A percentile compares a stretch with the other conserved stretches of the same genome.
Evolutionary conservation across 1,139 yeast species (phyloP).

Genomic region (Ogataea hybrid): DNA sequence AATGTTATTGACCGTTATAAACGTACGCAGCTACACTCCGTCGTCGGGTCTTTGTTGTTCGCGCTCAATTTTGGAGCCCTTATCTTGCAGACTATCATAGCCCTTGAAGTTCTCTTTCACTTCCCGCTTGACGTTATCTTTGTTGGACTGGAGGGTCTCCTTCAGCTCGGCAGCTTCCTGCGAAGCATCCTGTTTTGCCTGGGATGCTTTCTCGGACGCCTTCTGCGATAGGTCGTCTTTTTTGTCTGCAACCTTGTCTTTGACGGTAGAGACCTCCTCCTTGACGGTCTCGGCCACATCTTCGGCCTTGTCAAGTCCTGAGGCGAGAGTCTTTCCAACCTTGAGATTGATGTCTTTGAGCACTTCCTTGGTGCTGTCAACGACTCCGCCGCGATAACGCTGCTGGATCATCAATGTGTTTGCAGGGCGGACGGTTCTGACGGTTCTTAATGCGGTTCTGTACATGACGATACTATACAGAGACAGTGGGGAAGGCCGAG

Average conservation of each 20-base stretch:
- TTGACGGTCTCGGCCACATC: constrained; percentile 20
- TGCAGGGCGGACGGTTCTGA: too few species aligned
- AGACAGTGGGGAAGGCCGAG: neutral
- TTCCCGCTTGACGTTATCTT: constrained; percentile 7
- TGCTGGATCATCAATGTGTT: constrained; percentile 2
- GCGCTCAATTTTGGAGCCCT: constrained; percentile 12
- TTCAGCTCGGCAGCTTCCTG: constrained; percentile 8
- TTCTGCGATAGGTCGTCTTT: constrained; percentile 11
- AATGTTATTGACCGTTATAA: neutral
- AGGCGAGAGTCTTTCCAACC: constrained; percentile 32
- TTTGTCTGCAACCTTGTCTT: constrained; percentile 9
- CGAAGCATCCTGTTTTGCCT: constrained; percentile 14
- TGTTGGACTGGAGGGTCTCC: constrained; percentile 1
- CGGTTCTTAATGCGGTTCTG: constrained; percentile 5
- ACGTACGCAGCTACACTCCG: constrained; percentile 5
- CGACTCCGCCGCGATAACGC: constrained; percentile 18
- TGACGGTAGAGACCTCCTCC: constrained; percentile 7
- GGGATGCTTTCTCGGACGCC: constrained; percentile 7
- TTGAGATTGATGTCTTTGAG: constrained; percentile 29
- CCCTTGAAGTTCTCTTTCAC: constrained; percentile 10
- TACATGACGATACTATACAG: neutral
- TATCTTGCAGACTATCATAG: constrained; percentile 12
- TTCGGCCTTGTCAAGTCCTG: constrained; percentile 29
- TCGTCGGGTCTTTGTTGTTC: constrained; percentile 15
- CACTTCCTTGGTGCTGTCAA: constrained; percentile 30